Evolutionary conservation across 2,329 filamentous ascomycete genomes (phyloP).

Genomic region (Pyrenochaeta sp.): DNA sequence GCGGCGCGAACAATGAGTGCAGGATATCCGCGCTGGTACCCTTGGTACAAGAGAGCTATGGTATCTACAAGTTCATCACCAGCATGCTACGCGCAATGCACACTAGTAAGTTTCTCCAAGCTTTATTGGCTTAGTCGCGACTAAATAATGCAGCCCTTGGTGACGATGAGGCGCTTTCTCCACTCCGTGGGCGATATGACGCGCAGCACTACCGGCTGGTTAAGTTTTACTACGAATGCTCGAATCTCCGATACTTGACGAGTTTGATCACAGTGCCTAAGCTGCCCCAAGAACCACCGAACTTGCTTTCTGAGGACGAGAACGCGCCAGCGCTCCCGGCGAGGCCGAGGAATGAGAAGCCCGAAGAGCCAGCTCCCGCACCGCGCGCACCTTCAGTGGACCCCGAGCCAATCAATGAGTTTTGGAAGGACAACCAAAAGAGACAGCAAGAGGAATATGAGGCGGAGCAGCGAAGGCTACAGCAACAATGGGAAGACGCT

Average conservation of each 20-base stretch:
- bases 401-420: conserved; percentile 94
- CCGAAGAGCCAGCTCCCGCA: conserved; percentile 70
- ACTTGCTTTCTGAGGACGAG: conserved; percentile 81
- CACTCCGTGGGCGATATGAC: conserved; percentile 87
- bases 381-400: conserved; percentile 75
- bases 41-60: conserved; percentile 96
- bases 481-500: conserved; percentile 85
- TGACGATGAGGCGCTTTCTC: conserved; percentile 90
- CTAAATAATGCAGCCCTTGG: conserved; percentile 71
- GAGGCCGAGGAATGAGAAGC: conserved; percentile 73
- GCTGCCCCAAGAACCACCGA: conserved; percentile 91
- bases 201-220: conserved; percentile 96
- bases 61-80: conserved; percentile 99
- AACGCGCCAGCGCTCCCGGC: conserved; percentile 82
- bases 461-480: conserved; percentile 87
- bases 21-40: conserved; percentile 93
- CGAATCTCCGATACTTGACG: conserved; percentile 94
- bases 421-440: conserved; percentile 94
- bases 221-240: conserved; percentile 99
- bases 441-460: conserved; percentile 95
- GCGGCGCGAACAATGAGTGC: conserved; percentile 93
- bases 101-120: conserved; percentile 69
- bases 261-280: conserved; percentile 97
- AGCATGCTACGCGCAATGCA: conserved; percentile 99
- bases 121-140: background rate